A percentile compares a stretch with the other conserved stretches of the same genome.
Evolutionary conservation across 2,329 filamentous ascomycete genomes (phyloP).

Genomic region (Penicillium brevicompactum): DNA sequence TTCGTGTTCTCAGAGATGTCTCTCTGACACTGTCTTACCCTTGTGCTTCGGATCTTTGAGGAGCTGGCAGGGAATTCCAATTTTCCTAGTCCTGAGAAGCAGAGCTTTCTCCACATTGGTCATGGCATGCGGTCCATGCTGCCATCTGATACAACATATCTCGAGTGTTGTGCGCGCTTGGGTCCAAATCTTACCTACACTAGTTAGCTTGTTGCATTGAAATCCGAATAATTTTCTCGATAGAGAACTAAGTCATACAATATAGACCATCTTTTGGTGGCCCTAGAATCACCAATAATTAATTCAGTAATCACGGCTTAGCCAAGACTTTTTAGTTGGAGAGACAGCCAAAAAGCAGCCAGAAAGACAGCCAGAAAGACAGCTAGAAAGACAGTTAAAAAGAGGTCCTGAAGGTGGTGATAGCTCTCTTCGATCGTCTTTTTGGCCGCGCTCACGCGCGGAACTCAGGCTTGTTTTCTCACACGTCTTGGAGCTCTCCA

Average conservation of each 20-base stretch:
- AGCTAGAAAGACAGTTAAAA: too few relatives aligned
- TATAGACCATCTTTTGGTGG: neutral
- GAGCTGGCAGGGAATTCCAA: neutral
- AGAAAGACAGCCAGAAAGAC: too few relatives aligned
- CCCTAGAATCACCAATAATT: too few relatives aligned
- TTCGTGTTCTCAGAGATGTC: neutral
- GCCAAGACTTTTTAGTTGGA: too few relatives aligned
- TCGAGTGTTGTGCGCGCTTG: neutral
- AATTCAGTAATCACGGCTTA: too few relatives aligned
- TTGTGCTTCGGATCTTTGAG: neutral
- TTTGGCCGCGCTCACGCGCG: too few relatives aligned
- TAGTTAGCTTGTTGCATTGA: constrained; percentile 8
- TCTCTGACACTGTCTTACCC: neutral
- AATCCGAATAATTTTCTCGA: constrained; percentile 6
- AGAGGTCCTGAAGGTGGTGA: too few relatives aligned
- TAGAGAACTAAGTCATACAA: neutral
- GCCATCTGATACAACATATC: neutral
- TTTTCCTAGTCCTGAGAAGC: neutral
- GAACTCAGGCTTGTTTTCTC: too few relatives aligned
- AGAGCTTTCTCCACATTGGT: neutral
- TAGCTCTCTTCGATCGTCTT: too few relatives aligned
- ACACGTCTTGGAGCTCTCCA: too few relatives aligned
- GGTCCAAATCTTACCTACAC: neutral
- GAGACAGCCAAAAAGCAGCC: too few relatives aligned
- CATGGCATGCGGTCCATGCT: neutral